These are phyloP conservation scores for Huntiella decipiens DNA, from an alignment of 2,329 filamentous ascomycete species.

Conservation along the genomic window DNA sequence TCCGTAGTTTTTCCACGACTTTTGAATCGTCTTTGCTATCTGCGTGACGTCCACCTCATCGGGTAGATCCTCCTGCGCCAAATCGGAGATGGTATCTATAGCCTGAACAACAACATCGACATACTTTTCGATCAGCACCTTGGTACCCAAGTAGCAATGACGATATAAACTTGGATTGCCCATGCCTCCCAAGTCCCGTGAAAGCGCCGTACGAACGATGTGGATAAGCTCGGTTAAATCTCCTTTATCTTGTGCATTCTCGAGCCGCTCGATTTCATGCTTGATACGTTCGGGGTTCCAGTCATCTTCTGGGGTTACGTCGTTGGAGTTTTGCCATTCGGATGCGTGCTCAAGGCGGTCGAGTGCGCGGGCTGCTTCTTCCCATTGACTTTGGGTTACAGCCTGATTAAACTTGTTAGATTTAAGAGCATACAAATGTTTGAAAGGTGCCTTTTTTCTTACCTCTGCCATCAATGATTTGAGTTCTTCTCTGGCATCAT, in stretches of 20 bases:
- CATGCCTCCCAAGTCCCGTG: slow-evolving; percentile 70
- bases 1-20: slow-evolving; percentile 64
- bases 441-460: neutral
- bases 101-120: slow-evolving; percentile 62
- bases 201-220: slow-evolving; percentile 60
- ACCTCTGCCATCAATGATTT: slow-evolving; percentile 7
- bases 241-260: slow-evolving; percentile 50
- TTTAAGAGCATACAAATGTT: neutral
- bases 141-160: slow-evolving; percentile 71
- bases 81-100: slow-evolving; percentile 50
- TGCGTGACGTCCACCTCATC: slow-evolving; percentile 38
- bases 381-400: slow-evolving; percentile 52
- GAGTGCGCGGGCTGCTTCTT: slow-evolving; percentile 53
- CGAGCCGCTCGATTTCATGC: slow-evolving; percentile 50
- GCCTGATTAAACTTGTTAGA: slow-evolving; percentile 28
- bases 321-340: slow-evolving; percentile 46
- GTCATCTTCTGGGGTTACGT: slow-evolving; percentile 27
- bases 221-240: slow-evolving; percentile 65
- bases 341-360: slow-evolving; percentile 67
- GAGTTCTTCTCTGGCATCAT: neutral
- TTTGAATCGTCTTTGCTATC: slow-evolving; percentile 48
- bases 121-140: slow-evolving; percentile 70
- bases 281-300: slow-evolving; percentile 55
- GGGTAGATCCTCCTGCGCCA: slow-evolving; percentile 28
- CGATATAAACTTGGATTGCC: slow-evolving; percentile 65